Evolutionary conservation across 805 yeast species (phyloP).

Genomic region (Yarrowia deformans): DNA sequence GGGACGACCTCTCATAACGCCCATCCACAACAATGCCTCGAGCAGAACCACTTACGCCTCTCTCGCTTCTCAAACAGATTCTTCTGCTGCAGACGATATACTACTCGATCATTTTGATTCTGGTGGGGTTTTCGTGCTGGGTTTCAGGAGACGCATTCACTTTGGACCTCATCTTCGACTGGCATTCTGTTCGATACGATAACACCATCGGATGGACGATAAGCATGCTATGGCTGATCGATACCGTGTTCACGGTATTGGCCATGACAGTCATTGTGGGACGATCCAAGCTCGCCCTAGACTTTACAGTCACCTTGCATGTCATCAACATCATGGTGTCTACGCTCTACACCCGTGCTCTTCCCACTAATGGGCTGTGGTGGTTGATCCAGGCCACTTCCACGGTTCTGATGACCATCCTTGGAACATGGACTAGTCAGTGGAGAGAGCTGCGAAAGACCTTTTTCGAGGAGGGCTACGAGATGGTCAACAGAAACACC

Average conservation of each 20-base stretch:
- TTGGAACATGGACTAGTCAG: conserved; percentile 89
- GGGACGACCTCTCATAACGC: too few species aligned
- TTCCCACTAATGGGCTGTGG: conserved; percentile 82
- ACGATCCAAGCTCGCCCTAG: conserved; percentile 92
- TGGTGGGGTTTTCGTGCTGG: conserved; percentile 70
- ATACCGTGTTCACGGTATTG: conserved; percentile 80
- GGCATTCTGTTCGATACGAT: conserved; percentile 75
- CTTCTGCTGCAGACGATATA: conserved; percentile 78
- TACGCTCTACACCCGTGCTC: conserved; percentile 65
- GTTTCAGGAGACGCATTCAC: conserved; percentile 75
- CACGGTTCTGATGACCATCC: conserved; percentile 69
- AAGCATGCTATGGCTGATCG: conserved; percentile 79
- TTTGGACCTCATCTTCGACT: conserved; percentile 76
- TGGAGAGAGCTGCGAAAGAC: conserved; percentile 92
- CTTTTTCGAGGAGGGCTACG: conserved; percentile 67
- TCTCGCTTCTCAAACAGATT: conserved; percentile 72
- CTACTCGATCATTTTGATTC: conserved; percentile 71
- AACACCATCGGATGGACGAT: conserved; percentile 83
- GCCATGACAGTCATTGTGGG: conserved; percentile 90
- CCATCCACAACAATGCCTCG: conserved; percentile 10
- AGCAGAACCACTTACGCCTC: conserved; percentile 61
- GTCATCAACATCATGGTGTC: conserved; percentile 75
- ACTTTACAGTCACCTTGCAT: conserved; percentile 93
- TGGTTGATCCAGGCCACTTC: conserved; percentile 80
- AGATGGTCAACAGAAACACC: conserved; percentile 40